Evolutionary conservation across 1,139 yeast species (phyloP), one percentile per base, ranked within the genome.

Genomic region (Blastobotrys buckinghamii): DNA sequence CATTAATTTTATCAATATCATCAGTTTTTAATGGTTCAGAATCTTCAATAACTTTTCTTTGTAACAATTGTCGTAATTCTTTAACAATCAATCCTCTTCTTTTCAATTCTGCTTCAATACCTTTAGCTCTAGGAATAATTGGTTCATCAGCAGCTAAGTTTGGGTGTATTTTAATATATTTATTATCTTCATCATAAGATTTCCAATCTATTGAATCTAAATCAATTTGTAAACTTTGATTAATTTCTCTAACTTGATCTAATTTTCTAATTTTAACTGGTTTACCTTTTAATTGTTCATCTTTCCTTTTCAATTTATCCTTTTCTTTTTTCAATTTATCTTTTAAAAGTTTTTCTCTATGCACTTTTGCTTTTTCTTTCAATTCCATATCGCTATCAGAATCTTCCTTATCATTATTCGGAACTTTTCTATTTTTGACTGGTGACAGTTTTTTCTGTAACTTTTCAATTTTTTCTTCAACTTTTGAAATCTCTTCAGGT

Each of bases 61-160:
- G 43, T 10, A 40, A n/a, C 26, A 16, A n/a, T n/a, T 40, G 35
- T n/a, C 43, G 35, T 29, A 34, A 13, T 16, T 40, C 35, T 17
- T 29, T 27, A 24, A 29, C 36, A 4, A 40, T 2, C 5, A 17
- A 9, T 5, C 35, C 35, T n/a, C 43, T 34, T 22, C 43, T 20
- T 24, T 9, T 10, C 22, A 15, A 10, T 15, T 40, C 43, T 8
- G 2, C 12, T 15, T 40, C 43, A 24, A 27, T 15, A 7, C 13
- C n/a, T 6, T 5, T 15, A 3, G 4, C 8, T 6, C 36, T 12
- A 15, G 43, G 43, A 3, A 40, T 29, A 20, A 40, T 29, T 26
- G 36, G 36, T 24, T 40, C 13, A 15, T 10, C 19, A 2, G 15
- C 27, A 15, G 27, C 24, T 34, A 30, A 15, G 2, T 40, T 29